Evolutionary conservation across 306 rosid genomes (phyloP).

Genomic region (Inga leiocalycina): DNA sequence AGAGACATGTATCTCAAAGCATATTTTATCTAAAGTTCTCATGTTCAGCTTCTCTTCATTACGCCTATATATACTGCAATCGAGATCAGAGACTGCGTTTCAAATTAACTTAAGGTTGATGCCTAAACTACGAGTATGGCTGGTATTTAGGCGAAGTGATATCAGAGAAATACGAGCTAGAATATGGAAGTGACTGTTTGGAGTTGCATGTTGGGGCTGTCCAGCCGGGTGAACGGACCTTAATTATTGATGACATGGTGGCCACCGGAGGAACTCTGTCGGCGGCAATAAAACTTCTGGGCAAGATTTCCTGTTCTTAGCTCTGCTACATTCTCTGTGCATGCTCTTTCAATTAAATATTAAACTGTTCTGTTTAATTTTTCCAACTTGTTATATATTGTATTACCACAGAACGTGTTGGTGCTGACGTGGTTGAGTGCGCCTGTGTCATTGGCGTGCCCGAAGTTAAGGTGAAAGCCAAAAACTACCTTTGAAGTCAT

Average conservation of each 20-base stretch:
- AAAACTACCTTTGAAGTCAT: background rate
- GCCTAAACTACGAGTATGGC: background rate
- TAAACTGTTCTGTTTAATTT: background rate
- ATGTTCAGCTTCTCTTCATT: too few relatives aligned
- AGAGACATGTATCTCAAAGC: background rate
- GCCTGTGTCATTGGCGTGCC: conserved; percentile 95
- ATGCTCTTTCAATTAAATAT: conserved; percentile 8
- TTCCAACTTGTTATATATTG: conserved; percentile 34
- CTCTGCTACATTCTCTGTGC: background rate
- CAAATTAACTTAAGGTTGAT: background rate
- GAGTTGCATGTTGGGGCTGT: conserved; percentile 92
- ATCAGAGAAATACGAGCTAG: conserved; percentile 78
- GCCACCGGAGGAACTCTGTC: conserved; percentile 91
- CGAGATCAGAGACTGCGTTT: too few relatives aligned
- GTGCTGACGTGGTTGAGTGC: conserved; percentile 93
- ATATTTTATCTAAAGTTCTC: background rate
- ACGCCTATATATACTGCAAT: too few relatives aligned
- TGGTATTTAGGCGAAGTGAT: conserved; percentile 71
- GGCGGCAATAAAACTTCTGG: conserved; percentile 77
- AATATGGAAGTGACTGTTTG: conserved; percentile 86
- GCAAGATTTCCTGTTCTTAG: conserved; percentile 37
- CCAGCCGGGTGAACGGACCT: conserved; percentile 79
- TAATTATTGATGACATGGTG: conserved; percentile 83
- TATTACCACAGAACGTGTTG: conserved; percentile 68
- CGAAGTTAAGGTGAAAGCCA: conserved; percentile 71